Evolutionary conservation across 805 yeast genomes (phyloP).

Genomic region (Ogataea minuta): DNA sequence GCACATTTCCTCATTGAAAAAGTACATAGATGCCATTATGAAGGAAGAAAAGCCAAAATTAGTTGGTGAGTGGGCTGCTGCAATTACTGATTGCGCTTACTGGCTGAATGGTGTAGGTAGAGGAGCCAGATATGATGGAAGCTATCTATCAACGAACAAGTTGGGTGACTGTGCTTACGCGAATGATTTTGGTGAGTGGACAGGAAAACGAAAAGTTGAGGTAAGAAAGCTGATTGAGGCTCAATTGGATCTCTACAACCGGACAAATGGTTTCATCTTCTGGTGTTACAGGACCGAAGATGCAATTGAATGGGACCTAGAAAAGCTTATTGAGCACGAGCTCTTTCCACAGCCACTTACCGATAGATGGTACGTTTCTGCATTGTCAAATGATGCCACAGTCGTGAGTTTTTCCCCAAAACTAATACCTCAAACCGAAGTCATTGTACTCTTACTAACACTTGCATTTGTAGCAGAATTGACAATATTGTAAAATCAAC

Average conservation of each 20-base stretch:
- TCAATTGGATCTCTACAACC: slow-evolving; percentile 53
- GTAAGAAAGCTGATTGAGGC: slow-evolving; percentile 58
- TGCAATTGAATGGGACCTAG: slow-evolving; percentile 67
- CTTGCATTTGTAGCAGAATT: slow-evolving; percentile 1
- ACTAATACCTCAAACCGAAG: not conserved
- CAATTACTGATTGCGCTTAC: slow-evolving; percentile 65
- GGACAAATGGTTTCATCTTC: slow-evolving; percentile 58
- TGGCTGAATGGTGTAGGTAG: slow-evolving; percentile 70
- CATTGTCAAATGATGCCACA: slow-evolving; percentile 37
- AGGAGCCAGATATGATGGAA: slow-evolving; percentile 62
- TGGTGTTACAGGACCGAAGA: slow-evolving; percentile 72
- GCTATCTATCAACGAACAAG: slow-evolving; percentile 39
- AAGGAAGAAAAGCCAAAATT: slow-evolving; percentile 48
- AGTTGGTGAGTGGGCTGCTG: slow-evolving; percentile 72
- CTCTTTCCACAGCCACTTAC: slow-evolving; percentile 64
- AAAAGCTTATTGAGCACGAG: slow-evolving; percentile 44
- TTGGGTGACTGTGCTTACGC: slow-evolving; percentile 45
- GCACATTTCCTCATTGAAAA: slow-evolving; percentile 56
- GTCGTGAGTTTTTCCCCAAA: slow-evolving; percentile 16
- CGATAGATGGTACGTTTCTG: slow-evolving; percentile 70
- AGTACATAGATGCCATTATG: slow-evolving; percentile 42
- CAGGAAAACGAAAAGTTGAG: slow-evolving; percentile 38
- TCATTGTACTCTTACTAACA: slow-evolving; percentile 12
- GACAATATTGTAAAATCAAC: slow-evolving; percentile 3
- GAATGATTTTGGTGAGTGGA: slow-evolving; percentile 42